Evolutionary conservation across 345 rosid genomes (phyloP).

Genomic region (Sonneratia alba): DNA sequence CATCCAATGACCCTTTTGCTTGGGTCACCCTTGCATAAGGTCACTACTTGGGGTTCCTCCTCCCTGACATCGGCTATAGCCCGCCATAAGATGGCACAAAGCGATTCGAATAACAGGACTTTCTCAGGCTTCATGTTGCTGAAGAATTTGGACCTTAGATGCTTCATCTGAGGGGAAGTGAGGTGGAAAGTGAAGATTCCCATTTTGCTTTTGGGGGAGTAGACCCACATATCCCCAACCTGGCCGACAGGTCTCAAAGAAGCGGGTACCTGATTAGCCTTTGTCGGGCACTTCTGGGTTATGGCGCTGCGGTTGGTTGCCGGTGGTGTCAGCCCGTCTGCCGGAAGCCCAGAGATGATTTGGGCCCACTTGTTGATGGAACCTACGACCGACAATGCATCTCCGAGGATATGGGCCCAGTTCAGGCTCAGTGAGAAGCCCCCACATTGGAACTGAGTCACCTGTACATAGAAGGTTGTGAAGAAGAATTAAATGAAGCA

Average conservation of each 20-base stretch:
- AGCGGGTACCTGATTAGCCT: conserved; percentile 16
- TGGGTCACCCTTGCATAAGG: conserved; percentile 37
- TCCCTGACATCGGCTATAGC: conserved; percentile 36
- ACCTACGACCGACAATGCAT: conserved; percentile 29
- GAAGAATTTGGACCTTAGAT: conserved; percentile 10
- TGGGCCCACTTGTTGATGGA: conserved; percentile 30
- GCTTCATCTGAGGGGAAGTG: conserved; percentile 18
- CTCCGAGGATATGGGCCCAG: conserved; percentile 66
- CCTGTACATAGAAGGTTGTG: conserved; percentile 15
- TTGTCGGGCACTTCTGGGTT: background rate
- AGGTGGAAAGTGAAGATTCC: conserved; percentile 28
- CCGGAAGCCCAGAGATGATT: conserved; percentile 13
- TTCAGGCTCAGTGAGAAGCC: conserved; percentile 56
- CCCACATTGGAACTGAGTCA: conserved; percentile 58
- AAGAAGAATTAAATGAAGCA: background rate
- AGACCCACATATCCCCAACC: conserved; percentile 60
- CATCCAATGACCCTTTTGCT: conserved; percentile 4
- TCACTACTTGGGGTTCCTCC: conserved; percentile 31
- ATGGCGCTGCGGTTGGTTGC: background rate
- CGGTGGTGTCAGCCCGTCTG: conserved; percentile 1
- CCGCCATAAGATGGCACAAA: conserved; percentile 51
- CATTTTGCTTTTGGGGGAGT: conserved; percentile 36
- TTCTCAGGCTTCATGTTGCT: background rate
- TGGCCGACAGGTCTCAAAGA: conserved; percentile 47
- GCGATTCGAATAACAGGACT: conserved; percentile 34